Evolutionary conservation across 768 basidiomycete species (phyloP).

Genomic region (Trametes sanguinea): DNA sequence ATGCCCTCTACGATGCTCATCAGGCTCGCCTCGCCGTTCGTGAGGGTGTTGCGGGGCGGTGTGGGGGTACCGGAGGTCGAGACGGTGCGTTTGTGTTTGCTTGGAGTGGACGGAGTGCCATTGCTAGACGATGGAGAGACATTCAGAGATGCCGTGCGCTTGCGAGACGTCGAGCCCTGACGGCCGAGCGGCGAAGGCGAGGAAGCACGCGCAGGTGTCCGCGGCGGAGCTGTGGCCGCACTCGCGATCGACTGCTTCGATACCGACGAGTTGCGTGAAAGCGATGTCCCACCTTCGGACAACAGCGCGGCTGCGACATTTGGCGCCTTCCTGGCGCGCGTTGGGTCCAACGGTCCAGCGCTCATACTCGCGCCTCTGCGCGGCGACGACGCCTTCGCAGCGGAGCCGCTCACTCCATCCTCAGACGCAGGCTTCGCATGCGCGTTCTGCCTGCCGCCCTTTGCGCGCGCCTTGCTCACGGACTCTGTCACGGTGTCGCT

Average conservation of each 20-base stretch:
- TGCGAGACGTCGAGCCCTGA: conserved; percentile 14
- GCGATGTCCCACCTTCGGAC: conserved; percentile 19
- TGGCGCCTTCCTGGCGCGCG: conserved; percentile 15
- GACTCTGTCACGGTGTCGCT: conserved; percentile 27
- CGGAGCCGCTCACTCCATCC: neutral
- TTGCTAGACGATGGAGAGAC: neutral
- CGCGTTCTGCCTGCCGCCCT: conserved; percentile 3
- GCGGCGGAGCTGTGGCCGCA: conserved; percentile 26
- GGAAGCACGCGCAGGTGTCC: neutral
- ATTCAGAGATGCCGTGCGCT: conserved; percentile 25
- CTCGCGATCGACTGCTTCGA: conserved; percentile 31
- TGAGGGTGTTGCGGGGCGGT: conserved; percentile 5
- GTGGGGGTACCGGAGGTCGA: conserved; percentile 17
- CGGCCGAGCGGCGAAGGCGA: conserved; percentile 1
- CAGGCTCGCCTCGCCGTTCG: conserved; percentile 41
- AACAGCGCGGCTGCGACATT: neutral
- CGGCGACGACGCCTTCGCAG: conserved; percentile 5
- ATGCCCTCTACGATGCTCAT: conserved; percentile 74
- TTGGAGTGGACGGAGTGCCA: neutral
- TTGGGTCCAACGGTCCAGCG: neutral
- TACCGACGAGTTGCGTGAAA: conserved; percentile 32
- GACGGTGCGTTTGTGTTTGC: conserved; percentile 15
- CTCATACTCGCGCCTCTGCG: neutral
- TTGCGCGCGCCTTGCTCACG: conserved; percentile 21
- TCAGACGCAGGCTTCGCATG: conserved; percentile 6